Evolutionary conservation across 31 red algal species (phyloP), one percentile per base, ranked within the genome.

Genomic region (Asparagopsis taxiformis): DNA sequence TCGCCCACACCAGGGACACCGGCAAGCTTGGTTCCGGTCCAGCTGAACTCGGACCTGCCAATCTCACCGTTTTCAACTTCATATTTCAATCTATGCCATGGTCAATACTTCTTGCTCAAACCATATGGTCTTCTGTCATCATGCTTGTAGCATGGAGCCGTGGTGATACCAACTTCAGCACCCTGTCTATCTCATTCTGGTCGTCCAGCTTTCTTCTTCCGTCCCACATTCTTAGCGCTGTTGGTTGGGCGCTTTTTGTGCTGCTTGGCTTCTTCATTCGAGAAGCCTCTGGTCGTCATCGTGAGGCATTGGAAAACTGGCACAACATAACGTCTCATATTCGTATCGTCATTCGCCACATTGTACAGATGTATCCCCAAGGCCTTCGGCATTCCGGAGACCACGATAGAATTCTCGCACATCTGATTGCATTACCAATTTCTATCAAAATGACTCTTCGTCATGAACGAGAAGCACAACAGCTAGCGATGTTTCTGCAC

Each of bases 191-290:
- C 34, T 41, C 54, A 21, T 84, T 84, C 53, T 84, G 79, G 79
- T 36, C 16, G 1, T 70, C 79, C 23, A 54, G 49, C 19, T 31
- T 84, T 19, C 32, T 34, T 16, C 62, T 84, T 30, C 59, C 69
- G 0, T 59, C 80, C 21, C 68, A 68, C 0, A 52, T 85, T 2
- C 34, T 55, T 11, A 75, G 65, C 16, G 80, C 56, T 20, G 73
- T 88, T 36, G 84, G 84, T 3, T 88, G 72, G 72, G 84, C 74
- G 3, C 46, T 88, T 88, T n/a, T n/a, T n/a, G n/a, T n/a, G n/a
- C n/a, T n/a, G n/a, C n/a, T n/a, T n/a, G n/a, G n/a, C n/a, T n/a
- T 88, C 50, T 79, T 77, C 59, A 66, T 72, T 36, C 46, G 64
- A 13, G 84, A 88, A 39, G 65, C 84, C 2, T 50, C 33, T 9